phyloP scores from a whole-genome alignment of 208 protist genomes.

The Sergeia podlipaevii region DNA sequence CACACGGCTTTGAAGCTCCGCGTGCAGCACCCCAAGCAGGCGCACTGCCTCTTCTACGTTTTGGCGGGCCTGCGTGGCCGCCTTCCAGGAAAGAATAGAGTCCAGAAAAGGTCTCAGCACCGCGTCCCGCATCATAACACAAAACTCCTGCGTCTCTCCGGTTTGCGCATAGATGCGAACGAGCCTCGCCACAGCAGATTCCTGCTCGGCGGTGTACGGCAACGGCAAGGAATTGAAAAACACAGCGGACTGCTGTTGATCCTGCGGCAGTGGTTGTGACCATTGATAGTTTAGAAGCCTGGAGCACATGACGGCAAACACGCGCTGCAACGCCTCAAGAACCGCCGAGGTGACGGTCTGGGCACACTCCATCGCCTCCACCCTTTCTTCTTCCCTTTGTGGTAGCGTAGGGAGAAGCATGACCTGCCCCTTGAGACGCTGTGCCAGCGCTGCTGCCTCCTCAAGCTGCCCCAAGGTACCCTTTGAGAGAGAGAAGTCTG shows the following conservation, averaged over 20 bases:
- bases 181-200: conserved; percentile 21
- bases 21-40: conserved; percentile 45
- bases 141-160: conserved; percentile 42
- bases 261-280: too few relatives aligned
- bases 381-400: conserved; percentile 15
- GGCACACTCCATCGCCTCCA: conserved; percentile 15
- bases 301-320: conserved; percentile 14
- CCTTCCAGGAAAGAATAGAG: conserved; percentile 73
- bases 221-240: too few relatives aligned
- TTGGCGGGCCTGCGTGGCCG: conserved; percentile 67
- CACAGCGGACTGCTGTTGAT: too few relatives aligned
- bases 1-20: conserved; percentile 25
- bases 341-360: background rate
- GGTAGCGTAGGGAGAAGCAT: conserved; percentile 10
- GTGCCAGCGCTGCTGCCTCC: background rate
- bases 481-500: conserved; percentile 8
- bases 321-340: conserved; percentile 5
- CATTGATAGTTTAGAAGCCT: too few relatives aligned
- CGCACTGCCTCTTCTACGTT: conserved; percentile 48
- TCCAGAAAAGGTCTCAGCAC: conserved; percentile 64
- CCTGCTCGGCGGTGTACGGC: conserved; percentile 11
- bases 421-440: conserved; percentile 12
- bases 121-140: conserved; percentile 45
- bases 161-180: conserved; percentile 41
- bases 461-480: background rate